These are phyloP conservation scores for Aethionema arabicum DNA, from an alignment of 345 rosid genomes.

Conservation along the genomic window DNA sequence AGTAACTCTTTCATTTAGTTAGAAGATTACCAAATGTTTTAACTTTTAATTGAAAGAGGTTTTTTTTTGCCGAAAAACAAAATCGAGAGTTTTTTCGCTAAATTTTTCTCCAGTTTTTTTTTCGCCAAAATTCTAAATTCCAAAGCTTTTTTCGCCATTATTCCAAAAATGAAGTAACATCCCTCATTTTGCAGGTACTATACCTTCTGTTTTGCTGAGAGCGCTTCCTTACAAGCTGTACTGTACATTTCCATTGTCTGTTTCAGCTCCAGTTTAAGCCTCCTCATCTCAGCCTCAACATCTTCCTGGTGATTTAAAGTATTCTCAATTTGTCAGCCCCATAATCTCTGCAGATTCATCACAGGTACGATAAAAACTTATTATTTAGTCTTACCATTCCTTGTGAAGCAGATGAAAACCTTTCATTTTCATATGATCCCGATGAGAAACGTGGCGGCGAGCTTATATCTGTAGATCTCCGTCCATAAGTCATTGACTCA, in stretches of 20 bases:
- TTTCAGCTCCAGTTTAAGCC: slow-evolving; percentile 82
- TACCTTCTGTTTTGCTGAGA: slow-evolving; percentile 82
- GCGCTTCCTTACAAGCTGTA: slow-evolving; percentile 93
- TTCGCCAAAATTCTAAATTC: no score
- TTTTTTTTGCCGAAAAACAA: no score
- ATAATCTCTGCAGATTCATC: slow-evolving; percentile 10
- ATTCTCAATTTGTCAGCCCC: slow-evolving; percentile 13
- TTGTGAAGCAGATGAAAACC: slow-evolving; percentile 45
- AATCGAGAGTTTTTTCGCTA: no score
- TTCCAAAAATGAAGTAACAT: neutral
- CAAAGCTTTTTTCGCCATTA: no score
- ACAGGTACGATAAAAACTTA: neutral
- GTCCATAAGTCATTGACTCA: slow-evolving; percentile 48
- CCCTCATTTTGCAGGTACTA: slow-evolving; percentile 18
- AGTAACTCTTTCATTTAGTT: no score
- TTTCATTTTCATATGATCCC: slow-evolving; percentile 50
- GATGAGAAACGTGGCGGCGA: slow-evolving; percentile 41
- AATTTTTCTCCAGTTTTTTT: no score
- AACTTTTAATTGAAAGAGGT: no score
- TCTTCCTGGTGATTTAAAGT: slow-evolving; percentile 52
- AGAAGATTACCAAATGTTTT: no score
- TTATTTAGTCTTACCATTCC: slow-evolving; percentile 38
- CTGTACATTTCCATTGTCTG: slow-evolving; percentile 97
- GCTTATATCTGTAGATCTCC: slow-evolving; percentile 50
- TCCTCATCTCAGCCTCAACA: slow-evolving; percentile 86